phyloP scores from a whole-genome alignment of 257 asterid species.

The Paulownia fortunei region DNA sequence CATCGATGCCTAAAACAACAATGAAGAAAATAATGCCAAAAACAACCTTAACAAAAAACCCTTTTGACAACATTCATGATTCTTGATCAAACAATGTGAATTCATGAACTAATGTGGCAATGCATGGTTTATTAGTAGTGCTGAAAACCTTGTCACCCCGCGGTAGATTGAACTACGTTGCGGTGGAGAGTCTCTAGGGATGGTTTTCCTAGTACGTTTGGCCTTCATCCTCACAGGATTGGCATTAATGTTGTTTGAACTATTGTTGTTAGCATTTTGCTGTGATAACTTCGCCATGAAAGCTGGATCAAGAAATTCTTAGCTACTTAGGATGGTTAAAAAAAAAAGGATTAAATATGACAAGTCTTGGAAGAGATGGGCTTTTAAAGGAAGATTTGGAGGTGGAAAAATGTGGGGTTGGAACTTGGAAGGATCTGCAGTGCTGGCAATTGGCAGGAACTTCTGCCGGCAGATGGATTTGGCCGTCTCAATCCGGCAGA shows the following conservation, averaged over 20 bases:
- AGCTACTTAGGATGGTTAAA: constrained; percentile 18
- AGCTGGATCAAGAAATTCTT: background rate
- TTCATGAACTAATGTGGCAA: background rate
- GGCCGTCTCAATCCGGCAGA: constrained; percentile 63
- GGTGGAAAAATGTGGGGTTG: background rate
- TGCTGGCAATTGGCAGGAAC: constrained; percentile 51
- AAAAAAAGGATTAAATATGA: constrained; percentile 31
- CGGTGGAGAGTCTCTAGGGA: constrained; percentile 88
- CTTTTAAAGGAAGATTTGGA: constrained; percentile 57
- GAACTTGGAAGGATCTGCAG: constrained; percentile 17
- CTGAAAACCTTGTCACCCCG: constrained; percentile 75
- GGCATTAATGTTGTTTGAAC: constrained; percentile 26
- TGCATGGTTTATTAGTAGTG: background rate
- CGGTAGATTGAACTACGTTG: constrained; percentile 83
- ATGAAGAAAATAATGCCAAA: background rate
- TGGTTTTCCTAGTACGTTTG: constrained; percentile 80
- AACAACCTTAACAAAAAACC: background rate
- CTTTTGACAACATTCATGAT: background rate
- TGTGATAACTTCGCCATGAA: constrained; percentile 71
- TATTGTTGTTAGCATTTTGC: constrained; percentile 2
- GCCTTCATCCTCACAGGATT: constrained; percentile 46
- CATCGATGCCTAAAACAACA: constrained; percentile 73
- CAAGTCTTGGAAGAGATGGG: constrained; percentile 49
- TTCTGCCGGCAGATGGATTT: constrained; percentile 61
- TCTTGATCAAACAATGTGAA: background rate